A percentile compares a stretch with the other conserved stretches of the same genome.
phyloP scores from a whole-genome alignment of 306 rosid species.

The Cucurbita moschata region DNA sequence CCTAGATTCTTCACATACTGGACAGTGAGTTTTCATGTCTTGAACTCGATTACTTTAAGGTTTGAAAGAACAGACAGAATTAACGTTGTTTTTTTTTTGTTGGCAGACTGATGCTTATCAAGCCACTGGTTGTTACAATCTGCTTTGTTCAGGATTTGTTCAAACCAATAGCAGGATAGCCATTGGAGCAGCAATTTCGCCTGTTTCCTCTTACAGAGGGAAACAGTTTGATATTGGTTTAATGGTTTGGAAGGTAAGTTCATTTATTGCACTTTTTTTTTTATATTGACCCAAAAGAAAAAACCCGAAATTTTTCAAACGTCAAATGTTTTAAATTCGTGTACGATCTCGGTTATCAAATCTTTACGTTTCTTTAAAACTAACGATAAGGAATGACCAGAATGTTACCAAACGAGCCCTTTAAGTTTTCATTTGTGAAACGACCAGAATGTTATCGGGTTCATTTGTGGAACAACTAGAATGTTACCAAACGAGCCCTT shows the following conservation, averaged over 20 bases:
- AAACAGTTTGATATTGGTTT: slow-evolving; percentile 60
- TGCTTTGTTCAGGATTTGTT: slow-evolving; percentile 58
- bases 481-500: too few relatives aligned
- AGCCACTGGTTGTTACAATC: slow-evolving; percentile 68
- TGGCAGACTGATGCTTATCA: slow-evolving; percentile 61
- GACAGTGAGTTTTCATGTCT: slow-evolving; percentile 38
- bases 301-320: too few relatives aligned
- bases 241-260: slow-evolving; percentile 62
- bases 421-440: too few relatives aligned
- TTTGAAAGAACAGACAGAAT: not conserved
- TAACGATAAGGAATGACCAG: too few relatives aligned
- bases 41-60: not conserved
- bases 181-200: slow-evolving; percentile 63
- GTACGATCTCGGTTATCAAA: too few relatives aligned
- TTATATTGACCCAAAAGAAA: not conserved
- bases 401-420: too few relatives aligned
- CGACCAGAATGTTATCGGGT: too few relatives aligned
- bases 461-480: too few relatives aligned
- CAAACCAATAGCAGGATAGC: slow-evolving; percentile 61
- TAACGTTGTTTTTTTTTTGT: not conserved
- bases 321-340: not conserved
- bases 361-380: too few relatives aligned
- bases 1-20: slow-evolving; percentile 73
- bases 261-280: not conserved
- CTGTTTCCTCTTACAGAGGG: slow-evolving; percentile 35